Conservation (phyloP, 768 basidiomycete species). For the Mycena polygramma region DNA sequence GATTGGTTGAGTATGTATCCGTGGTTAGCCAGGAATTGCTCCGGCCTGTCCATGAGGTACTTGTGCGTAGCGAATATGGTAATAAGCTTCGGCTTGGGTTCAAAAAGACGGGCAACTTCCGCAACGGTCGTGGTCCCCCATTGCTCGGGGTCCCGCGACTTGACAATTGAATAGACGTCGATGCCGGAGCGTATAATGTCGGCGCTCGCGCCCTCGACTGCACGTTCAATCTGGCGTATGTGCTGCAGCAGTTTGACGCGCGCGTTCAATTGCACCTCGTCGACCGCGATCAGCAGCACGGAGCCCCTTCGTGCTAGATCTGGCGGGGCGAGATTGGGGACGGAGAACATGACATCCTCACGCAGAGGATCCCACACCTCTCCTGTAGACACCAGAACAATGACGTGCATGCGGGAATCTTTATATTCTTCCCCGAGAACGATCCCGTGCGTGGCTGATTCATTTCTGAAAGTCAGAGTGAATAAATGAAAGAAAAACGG, state of each 20-base stretch:
- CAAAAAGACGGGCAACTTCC: conserved; percentile 64
- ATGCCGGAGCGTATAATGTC: conserved; percentile 42
- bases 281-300: conserved; percentile 41
- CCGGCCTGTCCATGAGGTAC: conserved; percentile 67
- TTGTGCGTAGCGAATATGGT: conserved; percentile 70
- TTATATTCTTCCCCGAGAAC: conserved; percentile 48
- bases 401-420: conserved; percentile 37
- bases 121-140: conserved; percentile 70
- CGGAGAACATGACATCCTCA: conserved; percentile 69
- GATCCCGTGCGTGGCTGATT: conserved; percentile 47
- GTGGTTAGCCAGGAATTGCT: conserved; percentile 66
- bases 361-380: conserved; percentile 63
- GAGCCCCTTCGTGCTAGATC: conserved; percentile 67
- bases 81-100: conserved; percentile 48
- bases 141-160: conserved; percentile 57
- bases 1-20: conserved; percentile 61
- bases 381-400: conserved; percentile 58
- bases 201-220: conserved; percentile 57
- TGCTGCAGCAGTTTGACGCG: conserved; percentile 73
- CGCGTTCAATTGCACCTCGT: conserved; percentile 61
- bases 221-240: conserved; percentile 66
- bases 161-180: conserved; percentile 62
- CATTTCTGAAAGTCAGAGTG: conserved; percentile 46
- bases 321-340: conserved; percentile 67
- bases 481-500: background rate